Base-by-base conservation (phyloP, 495 filamentous ascomycete species). In the Penicillium silybi region DNA sequence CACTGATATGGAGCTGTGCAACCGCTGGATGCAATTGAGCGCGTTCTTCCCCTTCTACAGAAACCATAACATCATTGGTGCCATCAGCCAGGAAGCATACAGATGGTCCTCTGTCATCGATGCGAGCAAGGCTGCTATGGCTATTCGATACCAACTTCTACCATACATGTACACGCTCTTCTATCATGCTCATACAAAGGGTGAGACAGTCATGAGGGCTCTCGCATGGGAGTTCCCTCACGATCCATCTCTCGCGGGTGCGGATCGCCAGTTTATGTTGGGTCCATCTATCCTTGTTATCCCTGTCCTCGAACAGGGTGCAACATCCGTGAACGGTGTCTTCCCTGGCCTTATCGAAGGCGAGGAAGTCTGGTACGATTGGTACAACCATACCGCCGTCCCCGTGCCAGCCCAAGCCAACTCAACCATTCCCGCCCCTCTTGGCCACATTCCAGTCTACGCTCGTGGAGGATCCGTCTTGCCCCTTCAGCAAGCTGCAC, bases 141-240 rank as follows among this genome's bases (percentile, higher is more conserved):
- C 69, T 10, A 81, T 87, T 26, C 77, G 87, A 9, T 90, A 85
- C 54, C 46, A 67, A 3, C 58, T 90, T 2, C 67, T 90, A 0
- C 82, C 27, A 1, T 89, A 89, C 59, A 75, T 89, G 35, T 90
- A 90, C 63, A 90, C 86, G 1, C 74, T 82, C 0, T 83, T 88
- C 69, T 74, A 82, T 53, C 65, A 77, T 7, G 85, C 86, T 1
- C 79, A 84, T 58, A 71, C 66, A 2, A 73, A 71, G 2, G 86
- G 85, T 3, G 70, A 63, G 22, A 87, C 87, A 0, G 83, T 87
- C 10, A 85, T 89, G 79, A 77, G 85, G 1, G 85, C 87, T 0
- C 68, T 89, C 2, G 72, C 80, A 1, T 89, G 86, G 85, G 85
- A 89, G 57, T 89, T 87, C 48, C 83, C 83, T 0, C 67, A 83